Conservation (phyloP, 1,139 yeast genomes). For the Suhomyces coccinellae region DNA sequence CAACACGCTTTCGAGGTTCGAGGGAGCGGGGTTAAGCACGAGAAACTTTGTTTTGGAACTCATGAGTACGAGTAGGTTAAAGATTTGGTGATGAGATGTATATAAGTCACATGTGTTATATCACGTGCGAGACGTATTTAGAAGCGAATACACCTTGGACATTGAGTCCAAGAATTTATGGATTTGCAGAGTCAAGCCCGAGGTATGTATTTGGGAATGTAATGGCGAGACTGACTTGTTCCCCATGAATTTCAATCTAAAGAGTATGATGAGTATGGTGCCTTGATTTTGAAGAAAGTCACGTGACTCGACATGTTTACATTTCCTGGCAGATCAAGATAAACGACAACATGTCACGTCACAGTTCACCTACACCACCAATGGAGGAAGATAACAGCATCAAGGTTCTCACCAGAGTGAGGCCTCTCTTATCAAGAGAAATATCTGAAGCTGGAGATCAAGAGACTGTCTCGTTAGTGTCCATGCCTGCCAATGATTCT, state of each 20-base stretch:
- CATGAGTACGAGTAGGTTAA: not conserved
- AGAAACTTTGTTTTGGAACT: constrained; percentile 32
- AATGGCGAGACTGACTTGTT: too few relatives aligned
- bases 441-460: constrained; percentile 6
- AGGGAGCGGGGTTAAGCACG: constrained; percentile 51
- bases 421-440: constrained; percentile 46
- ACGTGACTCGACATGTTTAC: constrained; percentile 5
- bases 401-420: constrained; percentile 47
- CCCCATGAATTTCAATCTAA: too few relatives aligned
- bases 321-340: not conserved
- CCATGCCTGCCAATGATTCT: constrained; percentile 32
- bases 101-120: not conserved
- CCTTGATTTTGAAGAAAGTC: not conserved
- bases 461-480: constrained; percentile 24
- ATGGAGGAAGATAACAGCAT: constrained; percentile 27
- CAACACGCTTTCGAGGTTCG: constrained; percentile 41
- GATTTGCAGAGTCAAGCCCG: too few relatives aligned
- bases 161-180: too few relatives aligned
- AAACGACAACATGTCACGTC: not conserved
- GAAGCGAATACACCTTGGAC: too few relatives aligned
- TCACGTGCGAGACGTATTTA: not conserved
- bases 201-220: too few relatives aligned
- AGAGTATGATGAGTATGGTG: too few relatives aligned
- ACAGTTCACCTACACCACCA: not conserved
- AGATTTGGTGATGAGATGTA: not conserved